Evolutionary conservation across 2,329 filamentous ascomycete species (phyloP), one percentile per base, ranked within the genome.

Genomic region (Lithohypha guttulata): DNA sequence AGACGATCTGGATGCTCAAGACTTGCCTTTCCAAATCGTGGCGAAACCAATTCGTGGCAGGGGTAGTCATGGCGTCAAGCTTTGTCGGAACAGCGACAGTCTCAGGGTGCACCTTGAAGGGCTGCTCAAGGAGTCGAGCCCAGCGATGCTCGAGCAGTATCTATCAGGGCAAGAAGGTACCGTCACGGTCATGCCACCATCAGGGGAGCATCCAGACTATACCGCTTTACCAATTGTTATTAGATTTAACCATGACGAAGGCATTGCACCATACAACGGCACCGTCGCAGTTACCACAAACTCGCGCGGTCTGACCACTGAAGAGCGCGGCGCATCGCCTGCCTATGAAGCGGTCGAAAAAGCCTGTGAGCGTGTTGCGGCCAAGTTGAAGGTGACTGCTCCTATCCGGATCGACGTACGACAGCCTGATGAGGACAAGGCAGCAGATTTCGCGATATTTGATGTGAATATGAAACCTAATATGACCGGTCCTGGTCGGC

Each of bases 381-480:
- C 48, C 25, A 34, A 64, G 2, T 51, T 70, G 3, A 51, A 59
- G 3, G 53, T 59, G 4, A 66, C 61, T 3, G 65, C 66, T 1
- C 63, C 63, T 0, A 66, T 70, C 18, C 55, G 64, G 1, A 64
- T 71, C 31, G 67, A 71, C 46, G 58, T 68, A 0, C 55, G 66
- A 11, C 56, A 66, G 6, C 60, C 63, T 21, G 41, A 43, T 2
- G 41, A 55, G 8, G 20, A 26, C 20, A 13, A 26, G 2, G 53
- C 53, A 0, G 56, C 53, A 0, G 52, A 53, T 2, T 71, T 71
- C 53, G 63, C 62, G 1, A 50, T 70, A 13, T 71, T 71, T 45
- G 66, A 71, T 51, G 57, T 71, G 9, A 70, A 70, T 39, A 68
- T 71, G 62, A 70, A 71, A 49, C 66, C 66, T 59, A 66, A 68